Evolutionary conservation across 352 stramenopile species (phyloP).

Genomic region (Globisporangium takayamanum): DNA sequence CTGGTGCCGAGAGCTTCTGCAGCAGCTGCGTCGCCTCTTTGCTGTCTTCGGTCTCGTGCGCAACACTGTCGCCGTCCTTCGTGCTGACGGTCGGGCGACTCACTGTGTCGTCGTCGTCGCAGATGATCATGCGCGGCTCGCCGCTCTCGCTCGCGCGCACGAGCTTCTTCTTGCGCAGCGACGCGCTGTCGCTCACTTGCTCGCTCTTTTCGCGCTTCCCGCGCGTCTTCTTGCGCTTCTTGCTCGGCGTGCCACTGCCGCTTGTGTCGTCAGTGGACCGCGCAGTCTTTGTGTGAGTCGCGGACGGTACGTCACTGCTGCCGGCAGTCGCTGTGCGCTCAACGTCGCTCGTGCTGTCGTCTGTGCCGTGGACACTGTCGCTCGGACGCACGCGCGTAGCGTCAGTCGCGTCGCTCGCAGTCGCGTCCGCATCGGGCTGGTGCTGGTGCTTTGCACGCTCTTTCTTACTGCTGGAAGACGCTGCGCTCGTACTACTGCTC

Average conservation of each 20-base stretch:
- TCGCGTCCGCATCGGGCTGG: not conserved
- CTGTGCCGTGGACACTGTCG: not conserved
- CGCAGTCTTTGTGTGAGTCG: not conserved
- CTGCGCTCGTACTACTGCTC: constrained; percentile 1
- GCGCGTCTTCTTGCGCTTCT: constrained; percentile 15
- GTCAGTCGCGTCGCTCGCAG: not conserved
- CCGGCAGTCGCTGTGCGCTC: not conserved
- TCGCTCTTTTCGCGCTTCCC: constrained; percentile 10
- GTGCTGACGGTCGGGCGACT: not conserved
- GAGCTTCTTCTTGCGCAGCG: constrained; percentile 10
- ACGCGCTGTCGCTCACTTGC: constrained; percentile 2
- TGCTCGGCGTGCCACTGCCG: constrained; percentile 6
- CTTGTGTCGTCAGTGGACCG: not conserved
- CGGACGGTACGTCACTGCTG: not conserved
- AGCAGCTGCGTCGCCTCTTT: constrained; percentile 70
- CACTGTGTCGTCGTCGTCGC: constrained; percentile 61
- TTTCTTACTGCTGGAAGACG: not conserved
- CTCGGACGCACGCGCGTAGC: not conserved
- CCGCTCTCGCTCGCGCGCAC: constrained; percentile 30
- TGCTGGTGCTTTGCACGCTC: not conserved
- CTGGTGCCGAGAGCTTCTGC: constrained; percentile 57
- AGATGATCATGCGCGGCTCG: constrained; percentile 77
- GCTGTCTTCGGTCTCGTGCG: constrained; percentile 57
- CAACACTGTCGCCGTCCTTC: constrained; percentile 7
- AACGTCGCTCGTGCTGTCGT: not conserved